Evolutionary conservation across 176 grass and related monocot species (phyloP), one percentile per base, ranked within the genome.

Genomic region (Thinopyrum elongatum): DNA sequence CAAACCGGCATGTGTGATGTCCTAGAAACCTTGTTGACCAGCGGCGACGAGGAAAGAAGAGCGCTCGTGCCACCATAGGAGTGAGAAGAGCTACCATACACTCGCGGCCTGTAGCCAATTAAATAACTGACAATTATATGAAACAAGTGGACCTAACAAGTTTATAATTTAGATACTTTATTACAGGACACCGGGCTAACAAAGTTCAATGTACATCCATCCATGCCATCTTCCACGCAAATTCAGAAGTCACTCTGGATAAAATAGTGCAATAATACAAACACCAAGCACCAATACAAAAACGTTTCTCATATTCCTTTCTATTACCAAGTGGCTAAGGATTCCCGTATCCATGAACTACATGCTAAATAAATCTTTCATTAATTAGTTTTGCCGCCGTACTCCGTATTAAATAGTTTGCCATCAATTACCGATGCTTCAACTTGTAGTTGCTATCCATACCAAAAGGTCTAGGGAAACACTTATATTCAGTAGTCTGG

Each of bases 361-460:
- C 63, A 78, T 29, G n/a, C 63, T 85, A 39, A 62, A 80, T 22
- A 81, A 49, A 28, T 10, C 27, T 27, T 36, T 10, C 53, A 49
- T 63, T 29, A 66, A 75, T 87, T 42, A 66, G 81, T 75, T 76
- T 81, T 66, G 85, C 62, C 70, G 10, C 41, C 70, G 35, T 77
- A 64, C 23, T 9, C n/a, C 3, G 30, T 82, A 44, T 65, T 73
- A 27, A 75, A 51, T 67, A 55, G 7, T 30, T 65, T 66, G 44
- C 7, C 67, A 27, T 29, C n/a, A 34, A 42, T 30, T 65, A 77
- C 46, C 60, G 36, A 47, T 75, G 36, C 11, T 70, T 58, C 65
- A 88, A 88, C 51, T 84, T 79, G 65, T 27, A 88, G 51, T 84
- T 88, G 65, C 57, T 63, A 74, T 44, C 62, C 46, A 57, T 23